These are phyloP conservation scores for Grosmannia serpens DNA, from an alignment of 2,329 filamentous ascomycete species.

Conservation along the genomic window DNA sequence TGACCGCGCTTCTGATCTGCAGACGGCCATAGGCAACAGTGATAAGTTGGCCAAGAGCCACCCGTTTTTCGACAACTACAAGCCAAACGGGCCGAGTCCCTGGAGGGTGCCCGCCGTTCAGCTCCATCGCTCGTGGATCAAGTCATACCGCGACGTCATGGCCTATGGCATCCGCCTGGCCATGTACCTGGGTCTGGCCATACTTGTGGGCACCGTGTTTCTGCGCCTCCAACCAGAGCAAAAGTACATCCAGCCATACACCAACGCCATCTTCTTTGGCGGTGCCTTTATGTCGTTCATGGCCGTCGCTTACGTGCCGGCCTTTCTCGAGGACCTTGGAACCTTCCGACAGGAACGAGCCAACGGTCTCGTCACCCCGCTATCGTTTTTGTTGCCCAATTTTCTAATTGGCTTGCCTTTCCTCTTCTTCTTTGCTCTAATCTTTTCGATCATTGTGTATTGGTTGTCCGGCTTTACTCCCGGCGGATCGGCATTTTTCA, in stretches of 20 bases:
- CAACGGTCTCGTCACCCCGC: slow-evolving; percentile 69
- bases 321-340: slow-evolving; percentile 67
- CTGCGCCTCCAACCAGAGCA: slow-evolving; percentile 58
- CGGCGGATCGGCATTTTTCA: slow-evolving; percentile 56
- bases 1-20: slow-evolving; percentile 11
- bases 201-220: slow-evolving; percentile 87
- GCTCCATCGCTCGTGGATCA: slow-evolving; percentile 69
- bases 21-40: slow-evolving; percentile 13
- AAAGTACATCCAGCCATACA: slow-evolving; percentile 65
- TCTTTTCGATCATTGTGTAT: slow-evolving; percentile 68
- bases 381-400: slow-evolving; percentile 64
- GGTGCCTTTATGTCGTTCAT: slow-evolving; percentile 70
- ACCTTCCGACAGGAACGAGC: slow-evolving; percentile 66
- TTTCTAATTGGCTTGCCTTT: slow-evolving; percentile 75
- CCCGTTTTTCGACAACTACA: slow-evolving; percentile 8
- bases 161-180: slow-evolving; percentile 72
- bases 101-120: slow-evolving; percentile 48
- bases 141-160: slow-evolving; percentile 73
- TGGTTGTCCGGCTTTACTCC: slow-evolving; percentile 70
- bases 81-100: slow-evolving; percentile 26
- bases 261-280: slow-evolving; percentile 68
- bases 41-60: slow-evolving; percentile 20
- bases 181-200: slow-evolving; percentile 57
- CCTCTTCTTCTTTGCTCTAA: slow-evolving; percentile 62
- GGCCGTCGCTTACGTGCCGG: slow-evolving; percentile 75